Percentiles rank a stretch among this genome's conserved stretches.
phyloP scores from a whole-genome alignment of 2,329 filamentous ascomycete genomes.

The Alternaria tenuissima region DNA sequence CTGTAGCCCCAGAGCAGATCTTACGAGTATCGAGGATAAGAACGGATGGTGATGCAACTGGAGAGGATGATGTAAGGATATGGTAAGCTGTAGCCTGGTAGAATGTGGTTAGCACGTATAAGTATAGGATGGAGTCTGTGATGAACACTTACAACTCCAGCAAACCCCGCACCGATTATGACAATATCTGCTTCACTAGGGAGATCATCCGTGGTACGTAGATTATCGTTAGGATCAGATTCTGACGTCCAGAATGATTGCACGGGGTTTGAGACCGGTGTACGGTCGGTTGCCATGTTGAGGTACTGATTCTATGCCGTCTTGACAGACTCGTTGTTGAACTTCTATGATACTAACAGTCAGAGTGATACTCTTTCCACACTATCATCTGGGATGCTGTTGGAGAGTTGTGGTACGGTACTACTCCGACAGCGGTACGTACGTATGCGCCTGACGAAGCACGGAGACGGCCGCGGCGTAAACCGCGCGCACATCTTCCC shows the following conservation, averaged over 20 bases:
- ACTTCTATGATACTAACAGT: background rate
- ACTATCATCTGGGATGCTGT: no score
- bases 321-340: background rate
- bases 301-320: background rate
- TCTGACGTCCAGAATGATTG: constrained; percentile 1
- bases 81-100: constrained; percentile 5
- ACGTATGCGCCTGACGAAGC: background rate
- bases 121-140: background rate
- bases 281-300: background rate
- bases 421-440: background rate
- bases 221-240: background rate
- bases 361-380: background rate
- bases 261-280: background rate
- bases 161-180: constrained; percentile 68
- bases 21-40: constrained; percentile 57
- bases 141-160: background rate
- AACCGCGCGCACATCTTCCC: background rate
- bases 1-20: constrained; percentile 62
- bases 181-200: constrained; percentile 42
- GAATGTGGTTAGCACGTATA: background rate
- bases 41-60: background rate
- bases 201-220: background rate
- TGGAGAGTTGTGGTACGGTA: background rate
- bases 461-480: background rate
- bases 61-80: background rate